Evolutionary conservation across 306 rosid species (phyloP), one percentile per base, ranked within the genome.

Genomic region (Citrullus amarus): DNA sequence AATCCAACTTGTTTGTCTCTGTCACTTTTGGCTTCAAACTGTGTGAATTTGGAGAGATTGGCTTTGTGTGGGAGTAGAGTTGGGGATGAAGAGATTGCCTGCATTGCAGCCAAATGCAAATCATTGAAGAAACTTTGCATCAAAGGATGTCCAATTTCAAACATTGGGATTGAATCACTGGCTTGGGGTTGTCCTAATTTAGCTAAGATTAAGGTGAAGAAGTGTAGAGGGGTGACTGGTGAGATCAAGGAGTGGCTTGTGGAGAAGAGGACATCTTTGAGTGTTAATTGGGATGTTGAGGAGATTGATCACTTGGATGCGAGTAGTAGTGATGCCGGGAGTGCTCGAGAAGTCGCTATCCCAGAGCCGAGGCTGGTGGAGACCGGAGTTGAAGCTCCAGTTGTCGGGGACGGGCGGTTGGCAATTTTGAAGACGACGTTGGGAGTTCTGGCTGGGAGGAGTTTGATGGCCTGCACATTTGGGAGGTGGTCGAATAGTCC

Each of bases 171-270:
- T 6, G 85, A 89, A 79, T 83, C 89, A 20, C 88, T 91, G 13
- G 97, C 91, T 56, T 86, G 75, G 75, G 96, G 97, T 2, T 93
- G 92, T 59, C 97, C 97, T 30, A 93, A 86, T 85, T 86, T 93
- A 87, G 84, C 90, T 57, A 93, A 93, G 80, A 86, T 93, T 65
- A 93, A 93, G 88, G 92, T 93, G 6, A 93, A 87, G 81, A 90
- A 91, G 82, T 93, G 97, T 71, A 93, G 77, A 76, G 91, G 85
- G 53, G 90, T 91, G 60, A 91, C 88, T n/a, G 85, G 88, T 46
- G 88, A 80, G 75, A 84, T 81, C 17, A 89, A 86, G 1, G 89
- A 88, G 54, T 86, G 91, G 97, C 78, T 93, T 85, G 84, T 89
- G 0, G 86, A 87, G 59, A 84, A 88, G 51, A 88, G 96, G 72